phyloP scores from a whole-genome alignment of 2,329 filamentous ascomycete genomes.

The Didymella glomerata region DNA sequence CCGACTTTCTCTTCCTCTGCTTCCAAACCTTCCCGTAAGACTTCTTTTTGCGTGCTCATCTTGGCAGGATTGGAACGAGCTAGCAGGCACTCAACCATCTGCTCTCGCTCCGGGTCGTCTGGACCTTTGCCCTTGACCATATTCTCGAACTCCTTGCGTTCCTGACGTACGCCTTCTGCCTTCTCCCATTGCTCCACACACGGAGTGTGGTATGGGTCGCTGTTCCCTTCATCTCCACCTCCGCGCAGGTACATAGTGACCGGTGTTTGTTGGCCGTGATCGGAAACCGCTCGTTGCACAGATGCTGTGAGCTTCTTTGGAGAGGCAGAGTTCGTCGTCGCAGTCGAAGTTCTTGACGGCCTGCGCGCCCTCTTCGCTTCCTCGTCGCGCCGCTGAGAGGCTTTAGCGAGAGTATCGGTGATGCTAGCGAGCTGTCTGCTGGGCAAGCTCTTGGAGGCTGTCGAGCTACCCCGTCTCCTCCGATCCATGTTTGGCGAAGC shows the following conservation, averaged over 20 bases:
- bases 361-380: conserved; percentile 3
- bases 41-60: background rate
- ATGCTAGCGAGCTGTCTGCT: conserved; percentile 31
- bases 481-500: conserved; percentile 6
- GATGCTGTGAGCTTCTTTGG: background rate
- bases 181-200: background rate
- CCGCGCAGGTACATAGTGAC: background rate
- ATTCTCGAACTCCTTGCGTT: background rate
- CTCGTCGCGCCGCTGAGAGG: conserved; percentile 25
- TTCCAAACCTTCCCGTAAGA: background rate
- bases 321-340: background rate
- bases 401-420: conserved; percentile 25
- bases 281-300: background rate
- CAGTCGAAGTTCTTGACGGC: background rate
- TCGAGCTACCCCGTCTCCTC: background rate
- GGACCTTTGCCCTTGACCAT: background rate
- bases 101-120: background rate
- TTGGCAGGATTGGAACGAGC: background rate
- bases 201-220: background rate
- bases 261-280: background rate
- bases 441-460: conserved; percentile 18
- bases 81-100: background rate
- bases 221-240: background rate
- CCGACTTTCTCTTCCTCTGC: background rate
- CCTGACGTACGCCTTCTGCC: background rate